A percentile compares a stretch with the other conserved stretches of the same genome.
Conservation (phyloP, 768 basidiomycete species). For the Suillus sp. region DNA sequence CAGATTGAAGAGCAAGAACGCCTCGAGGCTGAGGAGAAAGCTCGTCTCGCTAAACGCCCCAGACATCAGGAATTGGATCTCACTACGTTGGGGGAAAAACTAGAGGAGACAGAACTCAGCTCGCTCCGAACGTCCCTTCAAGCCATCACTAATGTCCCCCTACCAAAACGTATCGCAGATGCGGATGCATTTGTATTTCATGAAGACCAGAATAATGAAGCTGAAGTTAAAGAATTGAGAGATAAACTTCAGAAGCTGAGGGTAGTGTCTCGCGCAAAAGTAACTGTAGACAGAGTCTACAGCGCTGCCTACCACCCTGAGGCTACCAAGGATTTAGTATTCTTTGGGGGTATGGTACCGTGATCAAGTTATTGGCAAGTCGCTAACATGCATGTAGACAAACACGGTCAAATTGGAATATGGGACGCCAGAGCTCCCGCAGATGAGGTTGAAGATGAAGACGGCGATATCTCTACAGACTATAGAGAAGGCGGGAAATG, state of each 20-base stretch:
- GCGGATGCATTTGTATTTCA: conserved; percentile 57
- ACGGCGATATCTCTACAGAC: conserved; percentile 45
- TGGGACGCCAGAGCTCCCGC: conserved; percentile 80
- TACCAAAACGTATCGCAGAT: conserved; percentile 42
- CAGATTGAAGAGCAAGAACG: conserved; percentile 63
- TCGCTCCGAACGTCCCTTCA: conserved; percentile 50
- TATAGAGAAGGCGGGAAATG: conserved; percentile 70
- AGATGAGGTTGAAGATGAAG: conserved; percentile 69
- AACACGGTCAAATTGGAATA: conserved; percentile 79
- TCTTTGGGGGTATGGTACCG: conserved; percentile 67
- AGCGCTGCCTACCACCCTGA: conserved; percentile 83
- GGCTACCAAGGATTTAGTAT: conserved; percentile 77
- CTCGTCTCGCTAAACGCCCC: conserved; percentile 64
- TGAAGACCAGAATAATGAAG: conserved; percentile 46
- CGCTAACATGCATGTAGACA: conserved; percentile 50
- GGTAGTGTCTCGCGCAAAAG: conserved; percentile 78
- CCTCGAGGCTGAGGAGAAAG: conserved; percentile 61
- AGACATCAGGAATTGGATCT: conserved; percentile 69
- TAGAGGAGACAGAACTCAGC: conserved; percentile 45
- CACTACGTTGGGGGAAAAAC: conserved; percentile 47
- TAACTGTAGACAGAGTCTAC: conserved; percentile 74
- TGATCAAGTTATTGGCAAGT: not conserved
- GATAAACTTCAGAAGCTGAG: conserved; percentile 56
- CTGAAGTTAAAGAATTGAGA: conserved; percentile 54
- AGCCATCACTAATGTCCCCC: conserved; percentile 36